Evolutionary conservation across 2,329 filamentous ascomycete genomes (phyloP).

Genomic region (Botryotinia convoluta): DNA sequence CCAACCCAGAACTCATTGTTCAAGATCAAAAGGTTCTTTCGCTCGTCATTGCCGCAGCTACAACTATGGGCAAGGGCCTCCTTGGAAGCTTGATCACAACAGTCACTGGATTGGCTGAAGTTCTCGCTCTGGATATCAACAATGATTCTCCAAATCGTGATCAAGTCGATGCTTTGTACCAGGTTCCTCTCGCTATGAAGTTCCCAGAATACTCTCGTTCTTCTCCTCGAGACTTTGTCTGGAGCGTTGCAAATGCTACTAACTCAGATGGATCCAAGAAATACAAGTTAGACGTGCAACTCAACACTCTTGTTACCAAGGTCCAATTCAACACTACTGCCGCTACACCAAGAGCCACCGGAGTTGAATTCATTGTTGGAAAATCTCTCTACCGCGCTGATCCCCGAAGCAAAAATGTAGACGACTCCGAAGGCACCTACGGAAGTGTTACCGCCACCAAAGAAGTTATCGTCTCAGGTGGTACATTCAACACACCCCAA

Average conservation of each 20-base stretch:
- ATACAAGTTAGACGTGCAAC: constrained; percentile 18
- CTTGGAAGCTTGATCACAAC: background rate
- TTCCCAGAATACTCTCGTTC: constrained; percentile 22
- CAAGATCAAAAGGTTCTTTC: constrained; percentile 26
- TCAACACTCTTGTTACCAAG: constrained; percentile 41
- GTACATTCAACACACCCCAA: constrained; percentile 47
- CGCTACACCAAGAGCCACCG: constrained; percentile 40
- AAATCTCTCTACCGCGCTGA: constrained; percentile 45
- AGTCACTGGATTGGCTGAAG: constrained; percentile 5
- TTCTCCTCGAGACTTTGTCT: constrained; percentile 29
- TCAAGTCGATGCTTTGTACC: constrained; percentile 29
- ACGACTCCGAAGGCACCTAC: constrained; percentile 25
- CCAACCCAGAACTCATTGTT: constrained; percentile 21
- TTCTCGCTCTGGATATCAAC: constrained; percentile 32
- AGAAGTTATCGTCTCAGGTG: constrained; percentile 49
- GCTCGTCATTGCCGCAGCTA: background rate
- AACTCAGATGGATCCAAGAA: constrained; percentile 24
- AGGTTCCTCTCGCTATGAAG: constrained; percentile 33
- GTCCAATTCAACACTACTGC: constrained; percentile 27
- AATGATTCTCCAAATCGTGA: constrained; percentile 29
- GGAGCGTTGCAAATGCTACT: constrained; percentile 21
- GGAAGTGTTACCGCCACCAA: constrained; percentile 23
- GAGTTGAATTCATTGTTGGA: constrained; percentile 44
- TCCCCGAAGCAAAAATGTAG: constrained; percentile 38
- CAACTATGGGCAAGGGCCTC: background rate